Conservation (phyloP, 2,329 filamentous ascomycete genomes). For the Pseudocercospora macadamiae region DNA sequence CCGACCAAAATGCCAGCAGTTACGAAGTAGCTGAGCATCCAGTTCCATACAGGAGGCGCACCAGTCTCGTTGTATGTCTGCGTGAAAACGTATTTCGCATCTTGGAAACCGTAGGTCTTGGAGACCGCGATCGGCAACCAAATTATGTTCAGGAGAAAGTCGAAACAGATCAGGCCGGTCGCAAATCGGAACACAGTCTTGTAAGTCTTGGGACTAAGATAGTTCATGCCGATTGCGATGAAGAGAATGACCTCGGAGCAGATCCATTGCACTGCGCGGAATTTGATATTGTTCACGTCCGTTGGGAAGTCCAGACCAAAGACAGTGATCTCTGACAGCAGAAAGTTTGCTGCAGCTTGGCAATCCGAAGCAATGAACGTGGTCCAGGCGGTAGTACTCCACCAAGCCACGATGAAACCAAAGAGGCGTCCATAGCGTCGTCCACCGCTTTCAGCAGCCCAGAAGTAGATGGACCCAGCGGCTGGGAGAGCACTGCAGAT, state of each 20-base stretch:
- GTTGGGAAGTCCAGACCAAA: conserved; percentile 60
- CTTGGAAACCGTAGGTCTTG: conserved; percentile 61
- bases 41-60: conserved; percentile 61
- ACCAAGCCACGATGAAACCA: conserved; percentile 66
- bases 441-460: conserved; percentile 63
- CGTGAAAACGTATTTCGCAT: conserved; percentile 62
- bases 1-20: conserved; percentile 64
- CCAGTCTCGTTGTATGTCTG: conserved; percentile 59
- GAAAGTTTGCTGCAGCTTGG: conserved; percentile 44
- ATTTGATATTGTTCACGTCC: conserved; percentile 57
- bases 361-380: conserved; percentile 45
- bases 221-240: conserved; percentile 45
- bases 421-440: conserved; percentile 59
- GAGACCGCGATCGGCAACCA: conserved; percentile 63
- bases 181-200: conserved; percentile 57
- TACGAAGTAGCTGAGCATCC: conserved; percentile 64
- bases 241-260: conserved; percentile 51
- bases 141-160: conserved; percentile 63
- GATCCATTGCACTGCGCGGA: conserved; percentile 65
- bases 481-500: conserved; percentile 63
- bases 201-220: conserved; percentile 46
- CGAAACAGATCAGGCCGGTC: conserved; percentile 56
- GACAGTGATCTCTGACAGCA: conserved; percentile 57
- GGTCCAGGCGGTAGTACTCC: conserved; percentile 66
- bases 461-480: conserved; percentile 63